Percentiles rank a stretch among this genome's conserved stretches.
Evolutionary conservation across 2,329 filamentous ascomycete genomes (phyloP).

Genomic region (Cladorrhinum sp.): DNA sequence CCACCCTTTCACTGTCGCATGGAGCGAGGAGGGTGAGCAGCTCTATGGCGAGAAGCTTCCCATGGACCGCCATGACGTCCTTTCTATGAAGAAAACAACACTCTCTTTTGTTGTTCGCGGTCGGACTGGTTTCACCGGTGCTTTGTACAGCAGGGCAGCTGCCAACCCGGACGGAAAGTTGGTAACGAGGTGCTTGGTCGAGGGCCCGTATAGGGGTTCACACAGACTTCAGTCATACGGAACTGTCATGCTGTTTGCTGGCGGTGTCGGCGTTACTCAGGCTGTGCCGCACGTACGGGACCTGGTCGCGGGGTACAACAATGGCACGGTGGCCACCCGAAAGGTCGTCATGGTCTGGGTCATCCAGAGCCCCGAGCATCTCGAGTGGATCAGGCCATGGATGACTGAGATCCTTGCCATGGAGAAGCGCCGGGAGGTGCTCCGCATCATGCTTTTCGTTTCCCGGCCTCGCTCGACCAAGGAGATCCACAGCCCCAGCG

Average conservation of each 20-base stretch:
- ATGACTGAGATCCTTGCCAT: constrained; percentile 77
- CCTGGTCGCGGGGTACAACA: constrained; percentile 64
- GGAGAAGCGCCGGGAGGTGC: constrained; percentile 68
- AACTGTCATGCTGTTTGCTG: constrained; percentile 74
- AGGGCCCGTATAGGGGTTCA: constrained; percentile 74
- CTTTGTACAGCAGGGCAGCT: constrained; percentile 65
- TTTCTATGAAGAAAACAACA: constrained; percentile 58
- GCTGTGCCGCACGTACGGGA: constrained; percentile 73
- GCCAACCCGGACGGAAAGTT: constrained; percentile 59
- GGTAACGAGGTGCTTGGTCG: constrained; percentile 63
- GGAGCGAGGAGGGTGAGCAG: constrained; percentile 64
- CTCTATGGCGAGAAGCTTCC: constrained; percentile 52
- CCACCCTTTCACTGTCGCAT: constrained; percentile 76
- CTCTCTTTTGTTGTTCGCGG: constrained; percentile 72
- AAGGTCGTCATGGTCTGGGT: constrained; percentile 75
- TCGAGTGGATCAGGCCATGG: constrained; percentile 81
- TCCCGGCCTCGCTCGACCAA: constrained; percentile 71
- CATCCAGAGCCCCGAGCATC: constrained; percentile 73
- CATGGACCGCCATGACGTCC: constrained; percentile 57
- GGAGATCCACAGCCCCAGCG: constrained; percentile 74
- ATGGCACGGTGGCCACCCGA: constrained; percentile 67
- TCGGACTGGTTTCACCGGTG: constrained; percentile 69
- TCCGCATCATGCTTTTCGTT: constrained; percentile 76
- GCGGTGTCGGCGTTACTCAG: constrained; percentile 78
- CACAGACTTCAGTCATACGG: constrained; percentile 72